Conservation (phyloP, 495 filamentous ascomycete species). For the Aspergillus asperescens region DNA sequence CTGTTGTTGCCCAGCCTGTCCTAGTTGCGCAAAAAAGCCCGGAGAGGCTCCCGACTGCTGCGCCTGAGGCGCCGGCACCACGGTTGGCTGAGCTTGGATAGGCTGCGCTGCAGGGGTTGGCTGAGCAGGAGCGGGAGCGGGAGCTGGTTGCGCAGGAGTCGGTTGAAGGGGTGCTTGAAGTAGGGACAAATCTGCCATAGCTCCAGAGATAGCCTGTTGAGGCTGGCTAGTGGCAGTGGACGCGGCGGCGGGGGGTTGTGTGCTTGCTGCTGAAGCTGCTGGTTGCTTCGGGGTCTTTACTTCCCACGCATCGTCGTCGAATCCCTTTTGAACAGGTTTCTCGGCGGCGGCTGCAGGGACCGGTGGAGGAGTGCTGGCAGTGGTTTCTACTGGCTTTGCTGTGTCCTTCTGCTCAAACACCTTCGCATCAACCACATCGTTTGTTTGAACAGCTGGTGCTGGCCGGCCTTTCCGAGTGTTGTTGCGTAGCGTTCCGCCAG, state of each 20-base stretch:
- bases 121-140: slow-evolving; percentile 25
- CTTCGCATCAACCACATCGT: slow-evolving; percentile 80
- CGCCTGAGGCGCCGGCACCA: slow-evolving; percentile 43
- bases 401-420: slow-evolving; percentile 64
- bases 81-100: slow-evolving; percentile 45
- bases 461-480: slow-evolving; percentile 94
- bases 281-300: slow-evolving; percentile 78
- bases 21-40: slow-evolving; percentile 48
- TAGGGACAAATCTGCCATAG: slow-evolving; percentile 74
- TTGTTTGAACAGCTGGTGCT: slow-evolving; percentile 74
- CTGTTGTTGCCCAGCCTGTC: slow-evolving; percentile 35
- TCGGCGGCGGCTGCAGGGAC: slow-evolving; percentile 24
- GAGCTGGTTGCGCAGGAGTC: slow-evolving; percentile 52
- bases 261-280: slow-evolving; percentile 29
- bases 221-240: slow-evolving; percentile 34
- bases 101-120: slow-evolving; percentile 20
- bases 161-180: slow-evolving; percentile 73
- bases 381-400: slow-evolving; percentile 40
- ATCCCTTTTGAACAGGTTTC: slow-evolving; percentile 55
- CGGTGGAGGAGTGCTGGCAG: slow-evolving; percentile 41
- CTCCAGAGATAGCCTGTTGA: slow-evolving; percentile 57
- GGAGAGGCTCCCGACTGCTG: slow-evolving; percentile 48
- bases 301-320: slow-evolving; percentile 98
- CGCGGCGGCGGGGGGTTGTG: slow-evolving; percentile 32
- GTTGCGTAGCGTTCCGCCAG: slow-evolving; percentile 80